Evolutionary conservation across 345 rosid species (phyloP).

Genomic region (Salix koriyanagi): DNA sequence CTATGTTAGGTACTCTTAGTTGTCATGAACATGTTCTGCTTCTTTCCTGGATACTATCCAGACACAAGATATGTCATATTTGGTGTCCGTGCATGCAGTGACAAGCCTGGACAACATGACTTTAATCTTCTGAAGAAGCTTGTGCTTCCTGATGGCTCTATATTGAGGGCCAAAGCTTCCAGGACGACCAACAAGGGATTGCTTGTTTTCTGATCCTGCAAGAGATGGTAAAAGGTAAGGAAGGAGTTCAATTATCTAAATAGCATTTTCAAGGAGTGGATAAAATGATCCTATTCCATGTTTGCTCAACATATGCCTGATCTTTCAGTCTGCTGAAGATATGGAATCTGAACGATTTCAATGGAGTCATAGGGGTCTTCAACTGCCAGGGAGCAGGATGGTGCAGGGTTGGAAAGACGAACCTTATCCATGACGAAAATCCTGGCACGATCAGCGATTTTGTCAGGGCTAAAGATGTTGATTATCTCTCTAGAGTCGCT

Average conservation of each 20-base stretch:
- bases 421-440: slow-evolving; percentile 55
- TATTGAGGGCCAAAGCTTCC: slow-evolving; percentile 68
- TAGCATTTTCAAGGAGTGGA: not conserved
- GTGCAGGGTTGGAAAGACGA: slow-evolving; percentile 53
- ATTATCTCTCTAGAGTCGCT: slow-evolving; percentile 51
- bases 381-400: slow-evolving; percentile 74
- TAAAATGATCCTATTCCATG: not conserved
- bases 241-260: not conserved
- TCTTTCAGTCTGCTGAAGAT: slow-evolving; percentile 53
- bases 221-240: slow-evolving; percentile 56
- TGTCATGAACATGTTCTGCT: not conserved
- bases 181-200: slow-evolving; percentile 64
- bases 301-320: not conserved
- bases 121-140: slow-evolving; percentile 56
- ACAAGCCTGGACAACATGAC: slow-evolving; percentile 67
- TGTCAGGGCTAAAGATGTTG: slow-evolving; percentile 51
- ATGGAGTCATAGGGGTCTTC: slow-evolving; percentile 56
- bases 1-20: slow-evolving; percentile 45
- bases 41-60: not conserved
- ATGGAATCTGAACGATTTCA: slow-evolving; percentile 58
- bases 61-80: not conserved
- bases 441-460: slow-evolving; percentile 49
- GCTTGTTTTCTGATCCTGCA: slow-evolving; percentile 59
- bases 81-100: slow-evolving; percentile 28
- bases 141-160: slow-evolving; percentile 64